Percentiles rank a stretch among this genome's conserved stretches.
Evolutionary conservation across 1,284 basidiomycete species (phyloP).

Genomic region (Cerioporus squamosus): DNA sequence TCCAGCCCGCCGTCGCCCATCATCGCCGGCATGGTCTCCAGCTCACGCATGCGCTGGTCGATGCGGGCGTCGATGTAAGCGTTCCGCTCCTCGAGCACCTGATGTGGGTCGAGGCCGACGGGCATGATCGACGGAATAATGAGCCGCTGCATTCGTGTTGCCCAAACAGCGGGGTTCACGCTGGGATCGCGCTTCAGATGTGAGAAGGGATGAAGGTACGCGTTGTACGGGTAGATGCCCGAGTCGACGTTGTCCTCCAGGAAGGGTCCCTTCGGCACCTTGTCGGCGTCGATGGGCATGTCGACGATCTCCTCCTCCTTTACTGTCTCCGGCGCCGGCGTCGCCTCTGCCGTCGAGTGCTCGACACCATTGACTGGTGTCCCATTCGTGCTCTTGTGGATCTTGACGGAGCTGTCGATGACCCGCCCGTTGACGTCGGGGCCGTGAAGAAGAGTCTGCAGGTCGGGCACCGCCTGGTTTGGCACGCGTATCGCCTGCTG

Average conservation of each 20-base stretch:
- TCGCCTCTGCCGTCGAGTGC: not conserved
- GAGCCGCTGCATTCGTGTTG: slow-evolving; percentile 79
- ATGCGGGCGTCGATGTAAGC: slow-evolving; percentile 91
- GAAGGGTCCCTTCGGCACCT: slow-evolving; percentile 70
- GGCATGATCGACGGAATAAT: slow-evolving; percentile 92
- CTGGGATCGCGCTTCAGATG: slow-evolving; percentile 71
- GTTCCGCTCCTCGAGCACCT: slow-evolving; percentile 91
- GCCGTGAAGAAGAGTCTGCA: slow-evolving; percentile 66
- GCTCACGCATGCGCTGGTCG: slow-evolving; percentile 87
- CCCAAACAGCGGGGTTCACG: slow-evolving; percentile 60
- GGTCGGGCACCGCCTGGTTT: slow-evolving; percentile 59
- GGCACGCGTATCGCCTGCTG: slow-evolving; percentile 78
- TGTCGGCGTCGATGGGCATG: slow-evolving; percentile 37
- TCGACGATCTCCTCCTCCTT: slow-evolving; percentile 30
- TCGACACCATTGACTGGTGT: slow-evolving; percentile 21
- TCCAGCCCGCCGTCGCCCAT: slow-evolving; percentile 79
- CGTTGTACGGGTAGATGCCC: slow-evolving; percentile 94
- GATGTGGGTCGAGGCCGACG: slow-evolving; percentile 90
- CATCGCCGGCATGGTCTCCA: slow-evolving; percentile 84
- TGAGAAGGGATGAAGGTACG: slow-evolving; percentile 87
- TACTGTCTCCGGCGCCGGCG: slow-evolving; percentile 6
- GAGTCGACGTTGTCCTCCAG: slow-evolving; percentile 84
- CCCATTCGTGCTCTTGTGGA: slow-evolving; percentile 59
- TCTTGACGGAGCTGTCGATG: slow-evolving; percentile 80
- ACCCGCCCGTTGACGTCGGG: slow-evolving; percentile 65